These are phyloP conservation scores for Picea sitchensis DNA, from an alignment of 75 land plant species.

Conservation along the genomic window DNA sequence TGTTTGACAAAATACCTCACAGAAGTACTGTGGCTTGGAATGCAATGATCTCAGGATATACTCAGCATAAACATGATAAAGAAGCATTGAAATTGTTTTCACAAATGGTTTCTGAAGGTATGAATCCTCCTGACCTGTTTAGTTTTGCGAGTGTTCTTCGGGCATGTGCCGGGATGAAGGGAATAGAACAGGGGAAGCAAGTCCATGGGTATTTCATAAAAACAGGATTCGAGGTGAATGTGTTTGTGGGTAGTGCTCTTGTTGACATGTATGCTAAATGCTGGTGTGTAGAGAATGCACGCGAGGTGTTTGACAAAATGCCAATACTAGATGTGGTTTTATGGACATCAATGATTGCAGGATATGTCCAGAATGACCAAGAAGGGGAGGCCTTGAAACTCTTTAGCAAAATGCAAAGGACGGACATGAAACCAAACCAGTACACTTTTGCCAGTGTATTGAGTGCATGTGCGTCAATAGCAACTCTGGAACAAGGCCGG, in stretches of 20 bases:
- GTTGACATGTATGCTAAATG: slow-evolving; percentile 67
- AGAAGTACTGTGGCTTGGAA: slow-evolving; percentile 44
- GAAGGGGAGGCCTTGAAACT: slow-evolving; percentile 19
- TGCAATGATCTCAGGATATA: slow-evolving; percentile 30
- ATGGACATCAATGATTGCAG: slow-evolving; percentile 64
- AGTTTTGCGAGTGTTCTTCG: slow-evolving; percentile 25
- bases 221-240: slow-evolving; percentile 33
- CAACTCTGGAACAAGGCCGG: too few relatives aligned
- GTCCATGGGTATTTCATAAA: slow-evolving; percentile 26
- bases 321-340: slow-evolving; percentile 51
- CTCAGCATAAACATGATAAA: slow-evolving; percentile 17
- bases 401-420: slow-evolving; percentile 35
- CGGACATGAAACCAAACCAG: slow-evolving; percentile 32
- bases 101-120: slow-evolving; percentile 18
- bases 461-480: slow-evolving; percentile 34
- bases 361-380: slow-evolving; percentile 35
- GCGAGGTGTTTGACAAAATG: slow-evolving; percentile 43
- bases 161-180: slow-evolving; percentile 22
- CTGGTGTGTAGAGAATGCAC: slow-evolving; percentile 26
- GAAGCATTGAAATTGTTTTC: slow-evolving; percentile 30
- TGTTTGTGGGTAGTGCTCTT: slow-evolving; percentile 49
- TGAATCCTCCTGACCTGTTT: slow-evolving; percentile 19
- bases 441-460: slow-evolving; percentile 36
- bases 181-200: slow-evolving; percentile 15
- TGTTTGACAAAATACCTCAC: slow-evolving; percentile 26